Conservation (phyloP, 2,329 filamentous ascomycete genomes). For the Macrophomina pseudophaseolina region DNA sequence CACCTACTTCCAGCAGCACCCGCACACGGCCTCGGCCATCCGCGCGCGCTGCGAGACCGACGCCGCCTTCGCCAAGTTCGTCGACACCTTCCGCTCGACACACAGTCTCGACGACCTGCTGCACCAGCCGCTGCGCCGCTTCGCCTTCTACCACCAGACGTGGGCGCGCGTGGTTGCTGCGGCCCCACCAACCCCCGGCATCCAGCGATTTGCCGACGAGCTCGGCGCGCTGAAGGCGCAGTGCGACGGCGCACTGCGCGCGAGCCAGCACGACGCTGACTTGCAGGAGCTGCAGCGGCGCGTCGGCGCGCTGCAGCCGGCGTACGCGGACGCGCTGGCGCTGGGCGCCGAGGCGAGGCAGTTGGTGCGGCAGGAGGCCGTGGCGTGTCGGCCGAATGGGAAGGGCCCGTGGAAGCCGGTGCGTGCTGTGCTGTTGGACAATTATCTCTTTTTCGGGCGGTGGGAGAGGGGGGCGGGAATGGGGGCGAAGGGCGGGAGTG, state of each 20-base stretch:
- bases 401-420: slow-evolving; percentile 37
- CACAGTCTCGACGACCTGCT: slow-evolving; percentile 38
- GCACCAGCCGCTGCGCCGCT: slow-evolving; percentile 33
- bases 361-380: slow-evolving; percentile 33
- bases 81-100: slow-evolving; percentile 29
- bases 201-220: slow-evolving; percentile 28
- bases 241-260: slow-evolving; percentile 29
- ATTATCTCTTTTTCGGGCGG: slow-evolving; percentile 38
- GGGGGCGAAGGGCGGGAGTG: neutral
- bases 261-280: slow-evolving; percentile 33
- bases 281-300: slow-evolving; percentile 35
- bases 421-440: slow-evolving; percentile 38
- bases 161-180: slow-evolving; percentile 26
- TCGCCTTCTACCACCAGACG: slow-evolving; percentile 33
- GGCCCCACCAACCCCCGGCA: slow-evolving; percentile 17
- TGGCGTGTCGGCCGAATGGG: slow-evolving; percentile 38
- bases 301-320: slow-evolving; percentile 32
- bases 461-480: slow-evolving; percentile 32
- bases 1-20: slow-evolving; percentile 35
- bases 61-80: slow-evolving; percentile 34
- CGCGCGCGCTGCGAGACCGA: slow-evolving; percentile 33
- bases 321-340: slow-evolving; percentile 27
- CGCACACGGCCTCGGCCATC: slow-evolving; percentile 35
- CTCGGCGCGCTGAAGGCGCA: slow-evolving; percentile 30
- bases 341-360: slow-evolving; percentile 31